phyloP scores from a whole-genome alignment of 805 yeast species.

The Metschnikowia proteae region DNA sequence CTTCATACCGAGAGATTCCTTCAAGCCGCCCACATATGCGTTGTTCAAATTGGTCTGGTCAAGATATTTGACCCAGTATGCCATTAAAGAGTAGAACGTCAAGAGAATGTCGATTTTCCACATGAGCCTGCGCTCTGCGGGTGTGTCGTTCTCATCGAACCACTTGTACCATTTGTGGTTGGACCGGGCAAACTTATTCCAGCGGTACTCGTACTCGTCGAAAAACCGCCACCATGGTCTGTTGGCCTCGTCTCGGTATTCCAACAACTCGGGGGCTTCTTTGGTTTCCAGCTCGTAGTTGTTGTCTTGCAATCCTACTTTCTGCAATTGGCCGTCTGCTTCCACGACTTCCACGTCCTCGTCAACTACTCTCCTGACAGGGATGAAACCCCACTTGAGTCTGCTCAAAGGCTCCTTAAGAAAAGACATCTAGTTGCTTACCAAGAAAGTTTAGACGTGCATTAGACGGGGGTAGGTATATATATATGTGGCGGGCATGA shows the following conservation, averaged over 20 bases:
- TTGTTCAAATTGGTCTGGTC: conserved; percentile 24
- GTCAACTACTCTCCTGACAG: conserved; percentile 32
- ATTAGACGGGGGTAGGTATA: not conserved
- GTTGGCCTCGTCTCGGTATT: conserved; percentile 51
- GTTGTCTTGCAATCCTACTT: conserved; percentile 11
- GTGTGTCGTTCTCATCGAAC: conserved; percentile 27
- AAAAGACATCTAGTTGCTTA: conserved; percentile 5
- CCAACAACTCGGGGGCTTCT: conserved; percentile 18
- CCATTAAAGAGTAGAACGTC: conserved; percentile 25
- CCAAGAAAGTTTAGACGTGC: not conserved
- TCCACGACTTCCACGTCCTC: conserved; percentile 19
- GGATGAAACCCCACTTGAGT: conserved; percentile 34
- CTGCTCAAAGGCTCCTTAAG: conserved; percentile 15
- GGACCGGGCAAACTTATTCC: conserved; percentile 15
- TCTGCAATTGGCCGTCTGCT: not conserved
- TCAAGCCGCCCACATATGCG: conserved; percentile 27
- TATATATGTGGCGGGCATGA: conserved; percentile 4
- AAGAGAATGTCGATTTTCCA: conserved; percentile 28
- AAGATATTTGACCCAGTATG: conserved; percentile 32
- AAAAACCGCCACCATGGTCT: conserved; percentile 49
- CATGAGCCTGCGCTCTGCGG: conserved; percentile 27
- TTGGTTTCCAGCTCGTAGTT: conserved; percentile 8
- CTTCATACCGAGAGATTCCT: conserved; percentile 23
- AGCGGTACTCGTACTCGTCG: conserved; percentile 31
- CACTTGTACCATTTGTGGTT: conserved; percentile 27